Base-by-base conservation (phyloP, 176 grass and related monocot genomes). In the Saccharum spontaneum region DNA sequence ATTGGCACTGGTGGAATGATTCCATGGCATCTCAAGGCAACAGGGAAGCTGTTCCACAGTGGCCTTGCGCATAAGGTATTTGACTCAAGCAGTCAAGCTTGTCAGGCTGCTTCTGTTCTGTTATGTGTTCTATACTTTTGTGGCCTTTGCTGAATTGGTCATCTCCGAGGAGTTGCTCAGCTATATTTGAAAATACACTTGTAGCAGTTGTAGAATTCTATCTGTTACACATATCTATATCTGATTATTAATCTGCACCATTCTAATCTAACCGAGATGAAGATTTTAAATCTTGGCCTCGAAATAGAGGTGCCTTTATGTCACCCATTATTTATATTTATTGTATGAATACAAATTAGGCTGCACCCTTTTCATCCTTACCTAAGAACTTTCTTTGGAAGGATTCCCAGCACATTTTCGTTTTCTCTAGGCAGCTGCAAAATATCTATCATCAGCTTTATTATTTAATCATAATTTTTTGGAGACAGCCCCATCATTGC, bases 21-120 rank as follows among this genome's bases (percentile, higher is more conserved):
- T 77, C 33, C 88, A 33, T 98, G 97, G 97, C 90, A 89, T 87
- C 88, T 99, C 26, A 93, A 93, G 82, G 90, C 91, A 67, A 94
- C 86, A 61, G 97, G 97, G 65, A 99, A 99, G 62, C 87, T 96
- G 15, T 99, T 99, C 83, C 97, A 99, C 80, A 99, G 97, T 88
- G 93, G 97, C 69, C 90, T 99, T 5, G 88, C 97, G 46, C 89
- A 99, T 85, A 99, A 99, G 93, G 97, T 98, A 87, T 54, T 75
- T 49, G 63, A 71, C 64, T 88, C 31, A 61, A 82, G 69, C 3
- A 71, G 55, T 88, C 31, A 61, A 82, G 69, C 3, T 77, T 40
- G 17, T 75, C n/a, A 40, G 17, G 54, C 14, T 55, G 39, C 11
- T 80, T 48, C 46, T 57, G 41, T 76, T 68, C 39, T 14, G 10